Evolutionary conservation across 768 basidiomycete species (phyloP).

Genomic region (Psilocybe azurescens): DNA sequence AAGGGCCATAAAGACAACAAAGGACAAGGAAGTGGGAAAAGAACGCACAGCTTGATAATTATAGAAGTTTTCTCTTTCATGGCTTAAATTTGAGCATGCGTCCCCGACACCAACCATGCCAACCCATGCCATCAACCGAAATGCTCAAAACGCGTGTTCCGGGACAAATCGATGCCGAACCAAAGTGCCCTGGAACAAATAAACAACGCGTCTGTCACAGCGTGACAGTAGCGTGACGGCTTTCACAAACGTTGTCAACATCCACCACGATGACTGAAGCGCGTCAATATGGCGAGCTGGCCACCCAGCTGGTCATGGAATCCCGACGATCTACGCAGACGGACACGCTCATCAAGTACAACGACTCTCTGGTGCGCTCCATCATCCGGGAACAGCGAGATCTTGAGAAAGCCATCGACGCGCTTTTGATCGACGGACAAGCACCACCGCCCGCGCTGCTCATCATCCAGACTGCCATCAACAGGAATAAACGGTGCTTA

Average conservation of each 20-base stretch:
- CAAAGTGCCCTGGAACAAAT: constrained; percentile 2
- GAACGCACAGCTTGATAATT: too few species aligned
- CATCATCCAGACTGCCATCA: constrained; percentile 87
- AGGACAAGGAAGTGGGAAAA: too few species aligned
- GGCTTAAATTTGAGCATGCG: too few species aligned
- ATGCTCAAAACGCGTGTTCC: too few species aligned
- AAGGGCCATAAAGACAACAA: too few species aligned
- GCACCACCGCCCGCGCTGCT: constrained; percentile 68
- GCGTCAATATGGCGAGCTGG: constrained; percentile 84
- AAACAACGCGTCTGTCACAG: constrained; percentile 30
- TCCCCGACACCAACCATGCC: too few species aligned
- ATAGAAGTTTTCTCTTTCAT: too few species aligned
- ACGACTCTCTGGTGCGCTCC: constrained; percentile 83
- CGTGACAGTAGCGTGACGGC: constrained; percentile 9
- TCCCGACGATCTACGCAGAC: constrained; percentile 85
- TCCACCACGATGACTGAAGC: constrained; percentile 50
- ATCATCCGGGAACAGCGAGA: constrained; percentile 92
- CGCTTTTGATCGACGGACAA: constrained; percentile 42
- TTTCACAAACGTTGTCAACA: constrained; percentile 2
- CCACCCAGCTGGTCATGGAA: constrained; percentile 86
- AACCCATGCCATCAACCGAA: too few species aligned
- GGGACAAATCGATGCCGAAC: too few species aligned
- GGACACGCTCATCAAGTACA: constrained; percentile 89
- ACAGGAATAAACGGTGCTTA: constrained; percentile 94
- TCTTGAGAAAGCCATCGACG: constrained; percentile 64